These are phyloP conservation scores for Colletotrichum sp. DNA, from an alignment of 2,329 filamentous ascomycete species.

Conservation along the genomic window DNA sequence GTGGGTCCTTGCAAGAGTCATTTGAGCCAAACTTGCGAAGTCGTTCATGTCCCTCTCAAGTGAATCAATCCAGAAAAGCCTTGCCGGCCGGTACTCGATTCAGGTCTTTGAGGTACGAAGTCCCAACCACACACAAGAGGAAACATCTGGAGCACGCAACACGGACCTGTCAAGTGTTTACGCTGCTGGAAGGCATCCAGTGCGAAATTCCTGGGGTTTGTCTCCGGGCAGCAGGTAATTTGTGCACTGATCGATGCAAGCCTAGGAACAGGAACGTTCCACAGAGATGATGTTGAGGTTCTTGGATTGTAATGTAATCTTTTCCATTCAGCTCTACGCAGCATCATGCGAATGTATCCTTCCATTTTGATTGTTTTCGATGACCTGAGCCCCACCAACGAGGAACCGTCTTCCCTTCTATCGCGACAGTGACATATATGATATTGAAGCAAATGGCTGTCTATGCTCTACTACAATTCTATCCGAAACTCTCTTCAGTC, in stretches of 20 bases:
- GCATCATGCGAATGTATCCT: neutral
- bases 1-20: neutral
- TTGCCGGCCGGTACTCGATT: neutral
- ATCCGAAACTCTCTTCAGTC: neutral
- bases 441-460: neutral
- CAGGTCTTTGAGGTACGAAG: neutral
- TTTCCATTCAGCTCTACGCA: fast-evolving
- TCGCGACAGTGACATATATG: neutral
- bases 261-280: neutral
- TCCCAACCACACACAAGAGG: fast-evolving
- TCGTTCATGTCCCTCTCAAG: fast-evolving
- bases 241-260: fast-evolving
- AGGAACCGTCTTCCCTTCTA: neutral
- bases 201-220: fast-evolving
- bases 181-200: neutral
- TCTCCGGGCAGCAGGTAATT: fast-evolving
- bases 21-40: fast-evolving
- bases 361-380: fast-evolving
- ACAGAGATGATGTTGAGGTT: neutral
- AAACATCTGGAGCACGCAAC: neutral
- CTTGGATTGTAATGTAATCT: fast-evolving
- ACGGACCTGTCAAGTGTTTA: fast-evolving
- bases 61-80: neutral
- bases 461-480: neutral
- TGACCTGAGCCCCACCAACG: neutral